phyloP scores from a whole-genome alignment of 2,329 filamentous ascomycete genomes.

The Exophiala dermatitidis region DNA sequence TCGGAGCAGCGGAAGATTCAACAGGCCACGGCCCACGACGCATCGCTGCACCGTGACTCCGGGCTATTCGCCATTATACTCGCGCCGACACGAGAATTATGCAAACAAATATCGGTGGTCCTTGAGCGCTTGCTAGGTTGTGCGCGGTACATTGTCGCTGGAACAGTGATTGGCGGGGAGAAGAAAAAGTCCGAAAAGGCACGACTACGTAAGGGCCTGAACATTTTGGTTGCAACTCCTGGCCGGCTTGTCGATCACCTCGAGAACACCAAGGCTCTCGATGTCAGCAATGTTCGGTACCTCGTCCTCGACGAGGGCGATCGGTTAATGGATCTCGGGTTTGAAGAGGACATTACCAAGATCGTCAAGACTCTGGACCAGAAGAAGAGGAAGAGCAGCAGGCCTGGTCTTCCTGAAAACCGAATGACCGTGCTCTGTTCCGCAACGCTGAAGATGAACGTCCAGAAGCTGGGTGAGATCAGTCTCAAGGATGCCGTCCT shows the following conservation, averaged over 20 bases:
- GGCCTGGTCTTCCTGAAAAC: constrained; percentile 60
- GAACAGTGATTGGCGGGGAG: constrained; percentile 68
- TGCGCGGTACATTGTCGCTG: constrained; percentile 88
- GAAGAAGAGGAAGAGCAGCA: constrained; percentile 51
- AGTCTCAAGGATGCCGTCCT: constrained; percentile 88
- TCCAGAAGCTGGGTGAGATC: constrained; percentile 87
- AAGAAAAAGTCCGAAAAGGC: constrained; percentile 82
- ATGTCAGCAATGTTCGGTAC: constrained; percentile 86
- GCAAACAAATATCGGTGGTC: constrained; percentile 85
- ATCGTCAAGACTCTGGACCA: constrained; percentile 74
- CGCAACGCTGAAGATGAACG: constrained; percentile 96
- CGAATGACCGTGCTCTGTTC: constrained; percentile 87
- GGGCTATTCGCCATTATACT: constrained; percentile 92
- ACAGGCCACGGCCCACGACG: constrained; percentile 32
- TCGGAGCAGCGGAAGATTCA: constrained; percentile 35
- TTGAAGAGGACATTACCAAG: constrained; percentile 85
- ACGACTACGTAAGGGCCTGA: constrained; percentile 85
- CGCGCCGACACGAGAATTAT: constrained; percentile 86
- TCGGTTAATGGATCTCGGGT: constrained; percentile 95
- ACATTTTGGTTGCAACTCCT: constrained; percentile 91
- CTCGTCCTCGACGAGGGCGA: constrained; percentile 93
- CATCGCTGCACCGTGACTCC: constrained; percentile 68
- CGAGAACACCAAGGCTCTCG: constrained; percentile 81
- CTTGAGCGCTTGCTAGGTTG: constrained; percentile 79
- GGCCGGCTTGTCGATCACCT: constrained; percentile 87